Evolutionary conservation across 441 rosid species (phyloP), one percentile per base, ranked within the genome.

Genomic region (Bruguiera hainesii): DNA sequence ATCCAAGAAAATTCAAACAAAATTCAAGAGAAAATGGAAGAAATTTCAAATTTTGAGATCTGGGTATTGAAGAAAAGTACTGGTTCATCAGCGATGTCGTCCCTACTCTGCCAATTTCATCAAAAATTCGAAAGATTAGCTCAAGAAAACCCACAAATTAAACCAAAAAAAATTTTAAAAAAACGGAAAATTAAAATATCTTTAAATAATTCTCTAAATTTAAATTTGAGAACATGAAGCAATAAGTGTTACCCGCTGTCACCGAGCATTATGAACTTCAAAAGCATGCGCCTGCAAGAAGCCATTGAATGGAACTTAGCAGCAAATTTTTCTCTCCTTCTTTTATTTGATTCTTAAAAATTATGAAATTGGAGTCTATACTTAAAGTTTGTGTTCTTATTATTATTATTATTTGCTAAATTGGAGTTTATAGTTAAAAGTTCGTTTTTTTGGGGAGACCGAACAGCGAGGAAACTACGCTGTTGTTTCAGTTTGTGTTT

Each of bases 61-160:
- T 74, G 50, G 75, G 76, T 42, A 25, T 19, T 29, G 31, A 48
- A 42, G 73, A 71, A 64, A 37, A 82, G 56, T 88, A 89, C 95
- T 89, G 93, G 73, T 89, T 92, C 96, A 89, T 92, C 73, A 88
- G 79, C 49, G 96, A 92, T 28, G 96, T 92, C 82, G 87, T 89
- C 76, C 96, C 95, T 21, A 92, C 98, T 85, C 95, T 88, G 69
- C 60, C 57, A 60, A 61, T 37, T 66, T 16, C 21, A 71, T 23
- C 37, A 29, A 63, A 11, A 28, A 42, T 37, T 59, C 59, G 5
- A 39, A 55, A 35, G 18, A 61, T 31, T 21, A 21, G 39, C 26
- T 49, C 16, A 56, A 20, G 18, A 63, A 48, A 61, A 59, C 19
- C 28, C 7, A 28, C 1, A 26, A 58, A 61, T 46, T 7, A 58